Conservation (phyloP, 2,329 filamentous ascomycete genomes). For the Colletotrichum caudatum region DNA sequence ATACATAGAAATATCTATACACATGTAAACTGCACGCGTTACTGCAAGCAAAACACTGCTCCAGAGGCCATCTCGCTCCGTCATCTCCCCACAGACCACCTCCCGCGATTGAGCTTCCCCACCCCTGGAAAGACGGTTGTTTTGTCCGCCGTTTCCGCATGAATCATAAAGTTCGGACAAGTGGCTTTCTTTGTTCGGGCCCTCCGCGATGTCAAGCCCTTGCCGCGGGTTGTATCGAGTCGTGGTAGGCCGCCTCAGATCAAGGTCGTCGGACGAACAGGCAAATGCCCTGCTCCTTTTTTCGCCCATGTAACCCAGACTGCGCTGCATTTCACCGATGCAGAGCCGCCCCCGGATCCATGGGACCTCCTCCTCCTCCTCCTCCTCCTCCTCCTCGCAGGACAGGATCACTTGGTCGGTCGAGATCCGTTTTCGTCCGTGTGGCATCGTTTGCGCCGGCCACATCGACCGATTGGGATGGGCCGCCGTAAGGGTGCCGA, state of each 20-base stretch:
- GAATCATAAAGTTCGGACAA: conserved; percentile 20
- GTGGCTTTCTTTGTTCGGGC: conserved; percentile 16
- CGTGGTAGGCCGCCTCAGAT: conserved; percentile 16
- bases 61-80: neutral
- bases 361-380: neutral
- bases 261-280: conserved; percentile 29
- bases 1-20: neutral
- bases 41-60: neutral
- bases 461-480: conserved; percentile 22
- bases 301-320: neutral
- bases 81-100: conserved; percentile 1
- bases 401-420: conserved; percentile 33
- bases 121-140: neutral
- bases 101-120: neutral
- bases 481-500: neutral
- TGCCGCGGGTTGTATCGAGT: conserved; percentile 13
- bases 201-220: conserved; percentile 20
- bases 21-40: neutral
- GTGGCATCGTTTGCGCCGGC: conserved; percentile 24
- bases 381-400: conserved; percentile 7
- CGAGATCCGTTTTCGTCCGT: conserved; percentile 33
- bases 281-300: conserved; percentile 18
- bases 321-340: conserved; percentile 19
- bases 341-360: conserved; percentile 32
- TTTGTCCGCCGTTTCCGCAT: conserved; percentile 6